Evolutionary conservation across 805 yeast species (phyloP), one percentile per base, ranked within the genome.

Genomic region (Zygoascus flipseniorum): DNA sequence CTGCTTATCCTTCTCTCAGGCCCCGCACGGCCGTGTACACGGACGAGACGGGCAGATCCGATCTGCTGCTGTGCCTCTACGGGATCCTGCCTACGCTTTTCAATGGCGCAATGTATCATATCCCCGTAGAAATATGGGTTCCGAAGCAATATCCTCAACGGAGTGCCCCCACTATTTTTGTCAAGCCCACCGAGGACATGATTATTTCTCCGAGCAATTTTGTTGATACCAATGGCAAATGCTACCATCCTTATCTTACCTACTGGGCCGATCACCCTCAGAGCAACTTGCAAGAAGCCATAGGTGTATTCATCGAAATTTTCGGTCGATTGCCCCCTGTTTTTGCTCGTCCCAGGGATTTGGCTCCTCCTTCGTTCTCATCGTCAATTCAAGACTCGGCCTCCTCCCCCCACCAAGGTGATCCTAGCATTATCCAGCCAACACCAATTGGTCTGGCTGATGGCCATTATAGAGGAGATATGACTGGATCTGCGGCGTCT

Each of bases 91-190:
- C 76, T 2, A 64, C 69, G 0, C 43, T 58, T 4, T 65, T 68
- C 11, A 60, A 59, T 13, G 65, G 65, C 1, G 53, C 60, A 0
- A 60, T 61, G 0, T 71, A 74, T 57, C 67, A 70, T n/a, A 68
- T 79, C 16, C 90, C 89, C 0, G 61, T 89, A 11, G 81, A 81
- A 52, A 66, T 89, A 4, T 89, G 96, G 95, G 62, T 90, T 5
- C 95, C 96, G 0, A 74, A 76, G 28, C 72, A 74, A 23, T 89
- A 86, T 59, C 96, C 97, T 0, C 59, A 62, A n/a, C 26, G 13
- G 13, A 72, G 69, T 2, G 75, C 83, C 0, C 97, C 97, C 0
- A 60, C 80, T n/a, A 76, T 81, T 0, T 85, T 74, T 62, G 78
- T 89, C 10, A 73, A 76, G 19, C 81, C 84, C 1, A 75, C 81